A percentile compares a stretch with the other conserved stretches of the same genome.
Conservation (phyloP, 345 rosid species). For the Theobroma cacao region DNA sequence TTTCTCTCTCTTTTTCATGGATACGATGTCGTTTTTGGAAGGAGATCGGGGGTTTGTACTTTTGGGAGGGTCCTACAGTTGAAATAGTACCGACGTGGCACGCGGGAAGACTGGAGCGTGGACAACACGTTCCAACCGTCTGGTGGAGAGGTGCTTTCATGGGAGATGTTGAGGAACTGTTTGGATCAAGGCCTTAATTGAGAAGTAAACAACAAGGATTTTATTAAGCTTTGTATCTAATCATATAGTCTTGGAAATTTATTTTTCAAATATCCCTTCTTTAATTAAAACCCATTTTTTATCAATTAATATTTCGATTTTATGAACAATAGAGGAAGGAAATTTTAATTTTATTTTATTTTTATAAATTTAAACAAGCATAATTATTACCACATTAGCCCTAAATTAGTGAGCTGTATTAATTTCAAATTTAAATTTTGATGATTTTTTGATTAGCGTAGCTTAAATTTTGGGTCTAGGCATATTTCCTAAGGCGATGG, state of each 20-base stretch:
- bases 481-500: not conserved
- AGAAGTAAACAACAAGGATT: not conserved
- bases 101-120: slow-evolving; percentile 14
- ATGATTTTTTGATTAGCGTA: not conserved
- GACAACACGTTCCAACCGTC: slow-evolving; percentile 19
- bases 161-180: not conserved
- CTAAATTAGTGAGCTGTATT: not conserved
- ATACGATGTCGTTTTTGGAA: slow-evolving; percentile 23
- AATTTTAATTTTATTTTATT: not conserved
- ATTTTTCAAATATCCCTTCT: not conserved
- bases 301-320: too few species aligned
- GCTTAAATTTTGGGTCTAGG: not conserved
- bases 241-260: not conserved
- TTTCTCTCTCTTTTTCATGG: not conserved
- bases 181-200: not conserved
- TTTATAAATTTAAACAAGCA: not conserved
- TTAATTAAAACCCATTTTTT: too few species aligned
- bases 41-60: not conserved
- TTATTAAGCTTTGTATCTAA: not conserved
- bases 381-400: not conserved
- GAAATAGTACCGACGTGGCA: not conserved
- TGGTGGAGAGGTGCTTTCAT: slow-evolving; percentile 28
- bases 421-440: not conserved
- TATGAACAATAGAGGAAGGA: not conserved
- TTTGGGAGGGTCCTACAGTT: not conserved